Evolutionary conservation across 2,329 filamentous ascomycete genomes (phyloP), one percentile per base, ranked within the genome.

Genomic region (Fusarium newnesense): DNA sequence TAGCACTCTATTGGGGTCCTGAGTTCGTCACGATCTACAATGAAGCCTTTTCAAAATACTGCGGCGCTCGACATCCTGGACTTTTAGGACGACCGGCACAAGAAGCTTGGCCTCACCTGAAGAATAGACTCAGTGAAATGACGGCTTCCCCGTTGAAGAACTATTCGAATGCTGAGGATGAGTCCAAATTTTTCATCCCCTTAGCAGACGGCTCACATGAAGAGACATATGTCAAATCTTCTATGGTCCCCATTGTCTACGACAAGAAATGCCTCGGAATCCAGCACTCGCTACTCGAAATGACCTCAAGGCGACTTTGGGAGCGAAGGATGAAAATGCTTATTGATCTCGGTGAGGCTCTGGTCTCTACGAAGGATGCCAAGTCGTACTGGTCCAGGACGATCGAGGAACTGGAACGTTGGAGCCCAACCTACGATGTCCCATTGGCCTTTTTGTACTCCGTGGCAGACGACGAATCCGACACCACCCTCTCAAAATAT

Each of bases 1-100:
- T 87, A 30, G 88, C 88, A 15, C 89, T 91, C 81, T 92, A 91
- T 74, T 92, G 90, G 90, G 90, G 90, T 3, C 83, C 86, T 5
- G 86, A 91, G 39, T 84, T 89, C 52, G 86, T 90, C 28, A 89
- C 89, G 12, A 88, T 93, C 7, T 93, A 93, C 80, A 93, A 93
- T 71, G 90, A 92, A 77, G 88, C 90, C 2, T 92, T 92, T 75
- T 85, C 89, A 65, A 82, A 87, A 64, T 84, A 92, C 24, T 90
- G 90, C 56, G 91, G 90, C 18, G 85, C 90, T 62, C 91, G 90
- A 65, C 91, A 93, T 76, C 91, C 91, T 2, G 75, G 76, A 5
- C 80, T 93, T 16, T 87, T 93, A 80, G 92, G 92, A 4, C 87
- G 88, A 75, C 85, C 85, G 32, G 81, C 92, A 67, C 84, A 84